A percentile compares a stretch with the other conserved stretches of the same genome.
phyloP scores from a whole-genome alignment of 306 rosid genomes.

The Prunus mira region DNA sequence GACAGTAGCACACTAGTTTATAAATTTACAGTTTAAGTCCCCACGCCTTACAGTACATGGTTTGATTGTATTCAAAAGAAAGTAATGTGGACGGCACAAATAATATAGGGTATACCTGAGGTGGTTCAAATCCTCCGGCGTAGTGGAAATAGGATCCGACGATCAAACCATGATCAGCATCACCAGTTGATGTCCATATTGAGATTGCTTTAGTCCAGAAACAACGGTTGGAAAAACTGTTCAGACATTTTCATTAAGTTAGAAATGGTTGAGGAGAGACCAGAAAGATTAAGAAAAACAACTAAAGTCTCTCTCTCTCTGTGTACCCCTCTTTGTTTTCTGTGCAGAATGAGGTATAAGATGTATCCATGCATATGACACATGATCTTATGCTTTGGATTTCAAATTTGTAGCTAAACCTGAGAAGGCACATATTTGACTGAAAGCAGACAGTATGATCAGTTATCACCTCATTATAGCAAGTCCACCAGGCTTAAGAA shows the following conservation, averaged over 20 bases:
- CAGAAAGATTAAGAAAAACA: not conserved
- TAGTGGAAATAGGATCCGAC: constrained; percentile 82
- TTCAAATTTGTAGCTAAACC: not conserved
- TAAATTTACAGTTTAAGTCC: not conserved
- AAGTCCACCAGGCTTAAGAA: constrained; percentile 78
- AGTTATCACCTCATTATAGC: constrained; percentile 60
- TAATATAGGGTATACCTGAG: constrained; percentile 44
- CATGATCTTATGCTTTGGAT: not conserved
- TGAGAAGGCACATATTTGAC: not conserved
- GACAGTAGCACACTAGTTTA: not conserved
- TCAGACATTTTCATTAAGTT: not conserved
- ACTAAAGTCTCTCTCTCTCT: not conserved
- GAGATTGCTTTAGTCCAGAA: constrained; percentile 78
- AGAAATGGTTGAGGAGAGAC: constrained; percentile 7
- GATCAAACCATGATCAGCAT: constrained; percentile 68
- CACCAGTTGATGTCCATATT: constrained; percentile 83
- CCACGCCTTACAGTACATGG: not conserved
- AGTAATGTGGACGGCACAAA: not conserved
- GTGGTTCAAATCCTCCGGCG: constrained; percentile 79
- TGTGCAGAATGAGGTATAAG: too few species aligned
- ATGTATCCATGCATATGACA: too few species aligned
- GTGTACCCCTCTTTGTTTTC: too few species aligned
- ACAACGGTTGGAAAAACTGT: constrained; percentile 80
- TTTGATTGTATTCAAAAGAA: not conserved
- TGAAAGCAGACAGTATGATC: not conserved